Percentiles rank a stretch among this genome's conserved stretches.
Conservation (phyloP, 140 eudicot genomes). For the Flaveria floridana region DNA sequence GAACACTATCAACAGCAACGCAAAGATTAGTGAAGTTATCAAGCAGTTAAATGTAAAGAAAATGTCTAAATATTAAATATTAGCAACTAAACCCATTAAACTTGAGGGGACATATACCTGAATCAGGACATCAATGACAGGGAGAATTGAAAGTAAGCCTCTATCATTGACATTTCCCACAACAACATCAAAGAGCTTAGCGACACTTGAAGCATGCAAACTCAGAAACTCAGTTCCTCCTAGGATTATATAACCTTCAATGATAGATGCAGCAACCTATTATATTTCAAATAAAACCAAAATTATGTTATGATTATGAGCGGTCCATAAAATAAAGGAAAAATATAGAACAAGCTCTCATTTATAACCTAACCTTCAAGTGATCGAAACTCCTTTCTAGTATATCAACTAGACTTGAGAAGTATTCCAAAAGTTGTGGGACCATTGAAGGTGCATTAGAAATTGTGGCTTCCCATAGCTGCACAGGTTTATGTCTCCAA, state of each 20-base stretch:
- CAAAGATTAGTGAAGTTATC: slow-evolving; percentile 12
- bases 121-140: slow-evolving; percentile 71
- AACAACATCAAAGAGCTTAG: slow-evolving; percentile 70
- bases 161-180: slow-evolving; percentile 83
- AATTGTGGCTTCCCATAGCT: slow-evolving; percentile 96
- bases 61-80: not conserved
- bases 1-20: slow-evolving; percentile 59
- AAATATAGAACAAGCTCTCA: not conserved
- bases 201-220: slow-evolving; percentile 75
- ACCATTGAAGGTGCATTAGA: slow-evolving; percentile 79
- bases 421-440: slow-evolving; percentile 66
- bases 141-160: slow-evolving; percentile 85
- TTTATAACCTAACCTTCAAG: slow-evolving; percentile 50
- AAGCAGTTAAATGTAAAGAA: not conserved
- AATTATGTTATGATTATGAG: slow-evolving; percentile 10
- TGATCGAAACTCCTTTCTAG: slow-evolving; percentile 88
- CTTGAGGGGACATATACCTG: slow-evolving; percentile 49
- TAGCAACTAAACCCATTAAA: not conserved
- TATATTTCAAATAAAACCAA: slow-evolving; percentile 29
- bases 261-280: slow-evolving; percentile 82
- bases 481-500: slow-evolving; percentile 37
- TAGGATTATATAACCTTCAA: slow-evolving; percentile 73
- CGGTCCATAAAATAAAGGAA: not conserved
- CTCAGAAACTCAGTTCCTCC: slow-evolving; percentile 81
- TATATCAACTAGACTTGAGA: slow-evolving; percentile 82